Percentiles rank a stretch among this genome's conserved stretches.
These are phyloP conservation scores for Hypomyces rosellus DNA, from an alignment of 2,329 filamentous ascomycete species.

Conservation along the genomic window DNA sequence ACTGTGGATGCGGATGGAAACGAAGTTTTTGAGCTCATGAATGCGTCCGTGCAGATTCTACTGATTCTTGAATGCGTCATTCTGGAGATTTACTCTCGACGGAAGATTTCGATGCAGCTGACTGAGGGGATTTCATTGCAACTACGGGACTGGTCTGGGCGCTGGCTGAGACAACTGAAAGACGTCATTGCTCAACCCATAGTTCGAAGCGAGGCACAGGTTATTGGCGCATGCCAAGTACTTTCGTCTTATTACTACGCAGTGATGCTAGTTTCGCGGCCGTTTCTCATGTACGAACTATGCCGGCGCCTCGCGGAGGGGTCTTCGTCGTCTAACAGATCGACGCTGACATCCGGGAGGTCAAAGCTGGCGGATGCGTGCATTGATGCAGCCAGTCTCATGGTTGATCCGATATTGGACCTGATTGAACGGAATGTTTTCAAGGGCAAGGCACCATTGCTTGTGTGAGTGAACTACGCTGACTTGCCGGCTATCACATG, in stretches of 20 bases:
- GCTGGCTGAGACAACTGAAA: slow-evolving; percentile 42
- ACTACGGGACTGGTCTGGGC: slow-evolving; percentile 44
- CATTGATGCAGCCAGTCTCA: slow-evolving; percentile 47
- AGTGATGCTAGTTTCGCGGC: slow-evolving; percentile 50
- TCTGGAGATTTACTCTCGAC: slow-evolving; percentile 45
- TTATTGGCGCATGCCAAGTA: slow-evolving; percentile 44
- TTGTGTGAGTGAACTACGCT: slow-evolving; percentile 39
- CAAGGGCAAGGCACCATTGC: slow-evolving; percentile 41
- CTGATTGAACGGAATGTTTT: slow-evolving; percentile 36
- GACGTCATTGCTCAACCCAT: slow-evolving; percentile 24
- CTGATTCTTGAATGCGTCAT: slow-evolving; percentile 46
- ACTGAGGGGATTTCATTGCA: slow-evolving; percentile 49
- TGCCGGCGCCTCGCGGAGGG: slow-evolving; percentile 37
- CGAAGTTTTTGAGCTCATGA: slow-evolving; percentile 40
- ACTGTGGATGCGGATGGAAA: slow-evolving; percentile 27
- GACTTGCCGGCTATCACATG: not conserved
- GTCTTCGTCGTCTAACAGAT: slow-evolving; percentile 13
- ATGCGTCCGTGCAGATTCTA: slow-evolving; percentile 48
- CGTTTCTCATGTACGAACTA: slow-evolving; percentile 51
- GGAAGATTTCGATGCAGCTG: slow-evolving; percentile 46
- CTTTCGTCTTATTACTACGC: slow-evolving; percentile 50
- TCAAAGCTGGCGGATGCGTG: slow-evolving; percentile 48
- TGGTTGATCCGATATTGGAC: slow-evolving; percentile 43
- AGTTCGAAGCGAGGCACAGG: slow-evolving; percentile 21
- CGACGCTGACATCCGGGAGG: slow-evolving; percentile 34